A percentile compares a stretch with the other conserved stretches of the same genome.
phyloP scores from a whole-genome alignment of 2,329 filamentous ascomycete genomes.

The Penicillium sp. region DNA sequence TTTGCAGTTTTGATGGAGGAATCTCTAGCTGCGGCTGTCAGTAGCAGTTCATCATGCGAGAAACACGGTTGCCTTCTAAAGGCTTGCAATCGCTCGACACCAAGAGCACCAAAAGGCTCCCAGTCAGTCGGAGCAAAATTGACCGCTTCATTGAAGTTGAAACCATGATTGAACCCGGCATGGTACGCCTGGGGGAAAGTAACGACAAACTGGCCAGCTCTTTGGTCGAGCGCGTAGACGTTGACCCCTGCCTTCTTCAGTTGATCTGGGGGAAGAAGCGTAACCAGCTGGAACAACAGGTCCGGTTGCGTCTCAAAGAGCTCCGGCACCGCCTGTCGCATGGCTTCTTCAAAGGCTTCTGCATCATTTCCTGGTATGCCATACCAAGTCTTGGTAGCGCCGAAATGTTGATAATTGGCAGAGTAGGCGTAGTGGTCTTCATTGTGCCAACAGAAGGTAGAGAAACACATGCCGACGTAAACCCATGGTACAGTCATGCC shows the following conservation, averaged over 20 bases:
- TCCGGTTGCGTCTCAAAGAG: slow-evolving; percentile 96
- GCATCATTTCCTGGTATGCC: slow-evolving; percentile 92
- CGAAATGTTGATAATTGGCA: slow-evolving; percentile 97
- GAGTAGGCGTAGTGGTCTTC: slow-evolving; percentile 98
- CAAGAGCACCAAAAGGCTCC: slow-evolving; percentile 85
- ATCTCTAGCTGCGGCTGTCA: slow-evolving; percentile 81
- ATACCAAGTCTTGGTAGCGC: slow-evolving; percentile 98
- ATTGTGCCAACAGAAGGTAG: slow-evolving; percentile 99
- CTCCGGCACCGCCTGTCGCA: slow-evolving; percentile 92
- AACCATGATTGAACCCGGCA: slow-evolving; percentile 96
- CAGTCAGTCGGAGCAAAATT: slow-evolving; percentile 95
- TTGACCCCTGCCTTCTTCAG: slow-evolving; percentile 87
- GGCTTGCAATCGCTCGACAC: slow-evolving; percentile 78
- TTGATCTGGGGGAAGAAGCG: slow-evolving; percentile 86
- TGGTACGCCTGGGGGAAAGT: slow-evolving; percentile 98
- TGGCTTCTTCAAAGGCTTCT: slow-evolving; percentile 90
- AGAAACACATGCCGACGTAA: slow-evolving; percentile 99
- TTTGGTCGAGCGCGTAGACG: slow-evolving; percentile 92
- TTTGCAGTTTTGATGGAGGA: slow-evolving; percentile 85
- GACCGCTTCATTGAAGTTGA: slow-evolving; percentile 98
- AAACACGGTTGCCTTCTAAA: slow-evolving; percentile 94
- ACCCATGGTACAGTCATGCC: slow-evolving; percentile 99
- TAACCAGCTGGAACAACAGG: slow-evolving; percentile 95
- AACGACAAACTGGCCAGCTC: slow-evolving; percentile 91
- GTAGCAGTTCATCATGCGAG: slow-evolving; percentile 89